Evolutionary conservation across 176 grass and related monocot species (phyloP).

Genomic region (Oryza glaberrima): DNA sequence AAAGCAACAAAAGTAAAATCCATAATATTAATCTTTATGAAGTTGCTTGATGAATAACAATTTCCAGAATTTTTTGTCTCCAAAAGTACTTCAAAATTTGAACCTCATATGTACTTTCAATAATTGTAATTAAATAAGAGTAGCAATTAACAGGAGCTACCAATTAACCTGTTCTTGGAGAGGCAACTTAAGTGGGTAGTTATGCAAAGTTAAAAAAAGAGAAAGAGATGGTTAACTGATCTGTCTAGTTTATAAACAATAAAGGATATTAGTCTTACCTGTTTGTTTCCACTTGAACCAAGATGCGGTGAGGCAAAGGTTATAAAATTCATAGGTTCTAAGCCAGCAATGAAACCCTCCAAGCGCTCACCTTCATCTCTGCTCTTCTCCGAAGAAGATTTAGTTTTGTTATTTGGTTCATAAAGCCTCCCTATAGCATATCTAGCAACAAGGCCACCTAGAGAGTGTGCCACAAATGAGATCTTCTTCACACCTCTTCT

Average conservation of each 20-base stretch:
- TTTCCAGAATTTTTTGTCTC: background rate
- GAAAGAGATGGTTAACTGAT: constrained; percentile 18
- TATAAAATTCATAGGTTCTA: constrained; percentile 99
- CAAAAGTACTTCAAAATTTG: constrained; percentile 7
- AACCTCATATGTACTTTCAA: constrained; percentile 19
- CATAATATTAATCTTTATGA: background rate
- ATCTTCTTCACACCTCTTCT: constrained; percentile 88
- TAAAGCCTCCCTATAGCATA: constrained; percentile 94
- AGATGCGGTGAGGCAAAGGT: constrained; percentile 98
- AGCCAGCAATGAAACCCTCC: constrained; percentile 77
- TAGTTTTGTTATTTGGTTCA: constrained; percentile 39
- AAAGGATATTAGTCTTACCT: constrained; percentile 52
- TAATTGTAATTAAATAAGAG: constrained; percentile 34
- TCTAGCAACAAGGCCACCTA: constrained; percentile 92
- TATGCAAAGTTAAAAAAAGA: constrained; percentile 20
- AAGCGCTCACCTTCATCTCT: constrained; percentile 39
- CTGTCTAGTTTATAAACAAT: constrained; percentile 32
- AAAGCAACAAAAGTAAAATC: background rate
- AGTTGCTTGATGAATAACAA: background rate
- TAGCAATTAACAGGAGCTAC: background rate
- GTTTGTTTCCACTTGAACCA: constrained; percentile 96
- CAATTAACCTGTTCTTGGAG: constrained; percentile 8
- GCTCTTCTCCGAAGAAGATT: constrained; percentile 43
- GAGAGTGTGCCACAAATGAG: constrained; percentile 95
- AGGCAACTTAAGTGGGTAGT: constrained; percentile 4